Evolutionary conservation across 768 basidiomycete genomes (phyloP), one percentile per base, ranked within the genome.

Genomic region (Macrolepiota albuminosa): DNA sequence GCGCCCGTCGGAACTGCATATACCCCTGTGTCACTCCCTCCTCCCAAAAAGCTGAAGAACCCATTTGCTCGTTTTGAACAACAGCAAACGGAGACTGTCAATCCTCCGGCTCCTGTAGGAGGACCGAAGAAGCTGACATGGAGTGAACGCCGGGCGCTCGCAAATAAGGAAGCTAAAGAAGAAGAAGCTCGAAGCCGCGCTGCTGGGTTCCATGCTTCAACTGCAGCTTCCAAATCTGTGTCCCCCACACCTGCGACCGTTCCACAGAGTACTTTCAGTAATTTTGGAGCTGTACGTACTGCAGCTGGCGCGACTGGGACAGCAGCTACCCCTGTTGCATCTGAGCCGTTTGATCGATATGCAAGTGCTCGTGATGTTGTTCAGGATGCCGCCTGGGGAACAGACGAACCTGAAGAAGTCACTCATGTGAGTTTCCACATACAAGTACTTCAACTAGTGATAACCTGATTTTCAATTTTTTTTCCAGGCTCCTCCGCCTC

Each of bases 91-190:
- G 65, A 74, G 29, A 64, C 72, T 18, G n/a, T 74, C n/a, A 60
- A 73, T 0, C 66, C 66, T 4, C 62, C 63, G n/a, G 64, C 69
- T 31, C 62, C 64, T 11, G 67, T 70, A 57, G 75, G 75, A 24
- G 83, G 80, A 0, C 59, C 77, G 1, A 91, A 91, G 77, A 95
- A 93, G 71, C 71, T 96, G 62, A 96, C 95, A 0, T 98, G 96
- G 96, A 89, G 84, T 59, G 91, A 98, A 71, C 81, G 95, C 24
- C 95, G 98, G 69, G 94, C 91, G 0, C 75, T 88, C n/a, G 89
- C 93, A 1, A 95, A 95, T 78, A 88, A 88, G 69, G 90, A 93
- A 65, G 78, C 81, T 16, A 91, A 87, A 64, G 93, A 91, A 64
- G 95, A 93, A 58, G 87, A 86, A 61, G 76, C 78, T 9, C 76